Base-by-base conservation (phyloP, 441 rosid genomes). In the Lepidium campestre region DNA sequence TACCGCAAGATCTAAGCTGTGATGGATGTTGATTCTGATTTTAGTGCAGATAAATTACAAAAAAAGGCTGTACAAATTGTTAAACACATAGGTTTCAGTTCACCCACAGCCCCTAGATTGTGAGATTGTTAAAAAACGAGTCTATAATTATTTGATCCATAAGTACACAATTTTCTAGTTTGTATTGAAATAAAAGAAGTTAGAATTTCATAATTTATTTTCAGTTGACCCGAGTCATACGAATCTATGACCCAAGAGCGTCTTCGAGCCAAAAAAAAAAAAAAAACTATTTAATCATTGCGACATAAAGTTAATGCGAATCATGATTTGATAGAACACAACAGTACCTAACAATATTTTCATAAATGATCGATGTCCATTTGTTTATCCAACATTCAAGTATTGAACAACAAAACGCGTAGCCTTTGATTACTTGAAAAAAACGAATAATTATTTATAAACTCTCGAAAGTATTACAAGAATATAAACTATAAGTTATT, bases 281-380 rank as follows among this genome's bases (percentile, higher is more conserved):
- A 32, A 54, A 10, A 54, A 10, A 7, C 23, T 32, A 32, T 53
- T 17, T 17, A 53, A 54, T 18, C 27, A 31, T 32, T 12, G 34
- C 35, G n/a, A n/a, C 0, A 39, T 32, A 13, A 22, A 57, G 13
- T 22, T 23, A 57, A n/a, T 9, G 65, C 13, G 46, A 31, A 42
- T 54, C 22, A 34, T 63, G 68, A 63, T 36, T 23, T 63, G 68
- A 63, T 68, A 57, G 41, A 37, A 27, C 47, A 63, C 18, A 48
- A 18, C 20, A 68, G 17, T 57, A 48, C 72, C 72, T 27, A 57
- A 39, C 72, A 48, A 57, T n/a, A 14, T 10, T 37, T 54, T 23
- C 57, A 57, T 67, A 22, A 67, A 68, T 68, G 65, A 47, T 36
- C 41, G 12, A 36, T 47, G 64, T 25, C 64, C 65, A 20, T 29